These are phyloP conservation scores for Trichomonascaceae sp. DNA, from an alignment of 1,139 yeast genomes.

Conservation along the genomic window DNA sequence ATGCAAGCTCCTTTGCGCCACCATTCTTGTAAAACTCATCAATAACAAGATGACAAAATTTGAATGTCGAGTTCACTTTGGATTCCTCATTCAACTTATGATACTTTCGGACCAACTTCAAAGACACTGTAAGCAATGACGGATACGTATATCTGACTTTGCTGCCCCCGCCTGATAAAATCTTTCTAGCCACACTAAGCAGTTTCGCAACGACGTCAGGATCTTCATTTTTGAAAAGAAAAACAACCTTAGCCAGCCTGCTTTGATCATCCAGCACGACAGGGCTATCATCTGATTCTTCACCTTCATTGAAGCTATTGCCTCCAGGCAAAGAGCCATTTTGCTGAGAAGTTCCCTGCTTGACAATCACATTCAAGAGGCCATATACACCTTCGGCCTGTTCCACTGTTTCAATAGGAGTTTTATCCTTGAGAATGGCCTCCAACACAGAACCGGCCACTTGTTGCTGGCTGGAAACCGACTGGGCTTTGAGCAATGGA, in stretches of 20 bases:
- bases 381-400: conserved; percentile 37
- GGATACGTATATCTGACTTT: conserved; percentile 67
- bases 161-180: conserved; percentile 48
- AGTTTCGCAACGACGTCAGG: conserved; percentile 50
- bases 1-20: conserved; percentile 43
- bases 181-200: conserved; percentile 50
- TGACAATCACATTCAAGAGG: conserved; percentile 34
- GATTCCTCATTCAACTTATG: conserved; percentile 25
- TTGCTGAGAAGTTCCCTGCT: conserved; percentile 18
- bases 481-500: conserved; percentile 34
- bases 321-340: conserved; percentile 17
- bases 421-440: conserved; percentile 27
- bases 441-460: conserved; percentile 34
- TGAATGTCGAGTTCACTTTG: conserved; percentile 48
- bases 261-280: conserved; percentile 12
- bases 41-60: conserved; percentile 64
- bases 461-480: conserved; percentile 32
- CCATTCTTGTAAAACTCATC: conserved; percentile 52
- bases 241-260: conserved; percentile 61
- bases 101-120: conserved; percentile 51
- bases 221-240: conserved; percentile 48
- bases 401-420: conserved; percentile 25
- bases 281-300: conserved; percentile 18
- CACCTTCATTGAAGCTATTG: conserved; percentile 1
- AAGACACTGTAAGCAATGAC: conserved; percentile 55